phyloP scores from a whole-genome alignment of 352 stramenopile species.

The Globisporangium ultimum region DNA sequence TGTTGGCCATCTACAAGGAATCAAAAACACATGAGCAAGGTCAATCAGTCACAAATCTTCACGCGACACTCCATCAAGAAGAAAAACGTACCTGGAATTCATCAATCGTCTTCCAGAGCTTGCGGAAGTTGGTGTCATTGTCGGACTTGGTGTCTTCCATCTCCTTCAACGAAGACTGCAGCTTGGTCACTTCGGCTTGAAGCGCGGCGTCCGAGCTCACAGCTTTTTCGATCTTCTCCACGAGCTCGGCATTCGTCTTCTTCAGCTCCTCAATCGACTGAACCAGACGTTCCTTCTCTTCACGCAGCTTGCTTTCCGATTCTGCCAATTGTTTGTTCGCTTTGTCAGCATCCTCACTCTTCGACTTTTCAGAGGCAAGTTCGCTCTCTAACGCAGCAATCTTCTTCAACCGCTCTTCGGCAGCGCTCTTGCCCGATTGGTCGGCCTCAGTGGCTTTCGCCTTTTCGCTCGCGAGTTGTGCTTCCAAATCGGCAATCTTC shows the following conservation, averaged over 20 bases:
- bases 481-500: conserved; percentile 17
- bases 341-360: conserved; percentile 12
- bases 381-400: conserved; percentile 21
- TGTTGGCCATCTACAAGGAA: conserved; percentile 27
- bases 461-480: conserved; percentile 13
- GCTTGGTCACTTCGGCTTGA: conserved; percentile 17
- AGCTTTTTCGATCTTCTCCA: conserved; percentile 23
- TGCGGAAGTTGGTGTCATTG: conserved; percentile 44
- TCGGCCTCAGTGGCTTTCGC: conserved; percentile 17
- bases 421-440: conserved; percentile 10
- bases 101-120: conserved; percentile 53
- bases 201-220: conserved; percentile 14
- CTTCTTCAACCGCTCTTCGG: conserved; percentile 14
- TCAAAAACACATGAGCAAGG: neutral
- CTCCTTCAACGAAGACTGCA: conserved; percentile 22
- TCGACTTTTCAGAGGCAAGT: conserved; percentile 9
- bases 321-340: conserved; percentile 18
- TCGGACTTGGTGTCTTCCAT: conserved; percentile 38
- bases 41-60: neutral
- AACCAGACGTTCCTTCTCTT: conserved; percentile 25
- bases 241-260: conserved; percentile 22
- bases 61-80: neutral
- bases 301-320: conserved; percentile 18
- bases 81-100: conserved; percentile 26
- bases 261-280: conserved; percentile 15